A percentile compares a stretch with the other conserved stretches of the same genome.
Evolutionary conservation across 148 eudicot species (phyloP).

Genomic region (Hydrangea macrophylla): DNA sequence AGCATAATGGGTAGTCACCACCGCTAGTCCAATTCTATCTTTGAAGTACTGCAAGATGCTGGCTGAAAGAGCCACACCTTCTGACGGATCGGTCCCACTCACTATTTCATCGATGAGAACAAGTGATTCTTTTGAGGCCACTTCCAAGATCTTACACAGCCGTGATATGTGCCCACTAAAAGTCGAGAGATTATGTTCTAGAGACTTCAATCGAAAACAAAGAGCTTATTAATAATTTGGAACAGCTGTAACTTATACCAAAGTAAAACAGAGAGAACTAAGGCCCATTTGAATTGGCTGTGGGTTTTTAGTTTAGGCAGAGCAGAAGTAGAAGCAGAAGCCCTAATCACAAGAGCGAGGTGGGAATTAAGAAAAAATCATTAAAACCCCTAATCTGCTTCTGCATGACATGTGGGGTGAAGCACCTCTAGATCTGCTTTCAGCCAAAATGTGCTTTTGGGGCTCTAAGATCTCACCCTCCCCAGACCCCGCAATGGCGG

Average conservation of each 20-base stretch:
- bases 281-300: no score
- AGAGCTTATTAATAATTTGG: slow-evolving; percentile 13
- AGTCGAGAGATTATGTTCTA: slow-evolving; percentile 93
- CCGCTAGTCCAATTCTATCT: slow-evolving; percentile 69
- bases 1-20: slow-evolving; percentile 92
- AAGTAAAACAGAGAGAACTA: slow-evolving; percentile 12
- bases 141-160: slow-evolving; percentile 69
- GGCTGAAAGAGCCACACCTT: slow-evolving; percentile 87
- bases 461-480: no score
- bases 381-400: no score
- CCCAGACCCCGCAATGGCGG: no score
- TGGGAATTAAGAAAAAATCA: no score
- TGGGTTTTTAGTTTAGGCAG: no score
- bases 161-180: slow-evolving; percentile 90
- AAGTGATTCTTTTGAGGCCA: slow-evolving; percentile 71
- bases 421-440: no score
- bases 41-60: slow-evolving; percentile 88
- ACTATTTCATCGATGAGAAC: slow-evolving; percentile 93
- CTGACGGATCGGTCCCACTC: slow-evolving; percentile 96
- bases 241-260: slow-evolving; percentile 1
- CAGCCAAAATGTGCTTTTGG: no score
- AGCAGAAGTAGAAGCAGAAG: no score
- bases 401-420: no score
- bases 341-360: no score
- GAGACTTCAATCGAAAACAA: slow-evolving; percentile 56